phyloP scores from a whole-genome alignment of 495 filamentous ascomycete species.

The Apiosordaria backusii region DNA sequence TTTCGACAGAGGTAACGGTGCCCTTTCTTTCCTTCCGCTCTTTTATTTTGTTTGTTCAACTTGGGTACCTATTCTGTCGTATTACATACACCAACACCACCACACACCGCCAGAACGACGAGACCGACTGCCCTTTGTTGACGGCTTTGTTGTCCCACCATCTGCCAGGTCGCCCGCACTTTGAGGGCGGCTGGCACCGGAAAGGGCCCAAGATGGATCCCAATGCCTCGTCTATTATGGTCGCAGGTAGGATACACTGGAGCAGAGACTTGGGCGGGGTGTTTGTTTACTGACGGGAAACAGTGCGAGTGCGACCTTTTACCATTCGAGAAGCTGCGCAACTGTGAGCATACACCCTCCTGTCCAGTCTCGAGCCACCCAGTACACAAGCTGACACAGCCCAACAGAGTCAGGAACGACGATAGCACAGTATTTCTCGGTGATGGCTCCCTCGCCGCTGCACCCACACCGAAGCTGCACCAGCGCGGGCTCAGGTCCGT shows the following conservation, averaged over 20 bases:
- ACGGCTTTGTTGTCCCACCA: not conserved
- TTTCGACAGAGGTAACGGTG: not conserved
- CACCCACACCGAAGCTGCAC: conserved; percentile 76
- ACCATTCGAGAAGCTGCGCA: conserved; percentile 72
- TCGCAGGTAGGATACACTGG: conserved; percentile 45
- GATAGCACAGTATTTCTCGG: conserved; percentile 90
- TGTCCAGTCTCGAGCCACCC: not conserved
- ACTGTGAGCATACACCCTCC: conserved; percentile 42
- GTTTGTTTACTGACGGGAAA: conserved; percentile 16
- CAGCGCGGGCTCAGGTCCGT: conserved; percentile 85
- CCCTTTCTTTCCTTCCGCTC: not conserved
- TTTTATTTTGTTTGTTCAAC: not conserved
- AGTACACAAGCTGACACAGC: conserved; percentile 17
- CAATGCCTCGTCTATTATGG: conserved; percentile 55
- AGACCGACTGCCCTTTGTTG: not conserved
- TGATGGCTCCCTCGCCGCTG: conserved; percentile 85
- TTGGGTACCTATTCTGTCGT: not conserved
- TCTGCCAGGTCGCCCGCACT: not conserved
- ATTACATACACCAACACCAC: not conserved
- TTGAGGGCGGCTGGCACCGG: conserved; percentile 17
- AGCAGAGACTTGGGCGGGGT: not conserved
- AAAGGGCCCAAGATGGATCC: conserved; percentile 35
- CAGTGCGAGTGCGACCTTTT: conserved; percentile 91
- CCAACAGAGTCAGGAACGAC: conserved; percentile 64
- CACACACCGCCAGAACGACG: not conserved